Base-by-base conservation (phyloP, 148 eudicot species). In the Chenopodium formosanum region DNA sequence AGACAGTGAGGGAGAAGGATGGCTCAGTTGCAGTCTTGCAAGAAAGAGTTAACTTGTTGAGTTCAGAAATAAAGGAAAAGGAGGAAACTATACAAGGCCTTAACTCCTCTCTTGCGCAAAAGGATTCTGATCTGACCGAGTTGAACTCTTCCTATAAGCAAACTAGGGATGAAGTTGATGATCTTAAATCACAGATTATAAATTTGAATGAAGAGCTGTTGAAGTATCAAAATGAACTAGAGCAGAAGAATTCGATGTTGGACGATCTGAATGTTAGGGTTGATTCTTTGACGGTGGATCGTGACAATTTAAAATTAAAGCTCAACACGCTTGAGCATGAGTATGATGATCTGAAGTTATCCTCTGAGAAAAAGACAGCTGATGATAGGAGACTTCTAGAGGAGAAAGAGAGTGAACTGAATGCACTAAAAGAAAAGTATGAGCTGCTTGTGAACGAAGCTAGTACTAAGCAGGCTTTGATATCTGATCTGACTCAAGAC, bases 1-100 rank as follows among this genome's bases (percentile, higher is more conserved):
- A 83, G 79, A 83, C 82, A 79, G 81, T 95, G 81, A 88, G 90
- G 73, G 92, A 92, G 89, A 93, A 92, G 88, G 80, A 90, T 74
- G 81, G 84, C 67, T 79, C 84, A 17, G 78, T 92, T 77, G 84
- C 88, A 52, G 82, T 80, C 74, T 79, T 97, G 89, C 87, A 91
- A 87, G 97, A 90, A 80, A 89, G 82, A 73, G 81, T 91, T 32
- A 83, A 82, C 78, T 83, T 87, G 81, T 87, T 94, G 46, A 86
- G 84, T 60, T 77, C 84, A 17, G 99, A 97, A 82, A 84, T 97
- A 52, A 89, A 85, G 77, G 89, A 79, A 70, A 94, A 94, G 86
- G 98, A 92, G 77, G 92, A 83, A 48, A 77, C 69, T 78, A 34
- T 94, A 80, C 80, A 67, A 19, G 58, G 72, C 62, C 87, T 92